A percentile compares a stretch with the other conserved stretches of the same genome.
Conservation (phyloP, 306 rosid species). For the Citrullus amarus region DNA sequence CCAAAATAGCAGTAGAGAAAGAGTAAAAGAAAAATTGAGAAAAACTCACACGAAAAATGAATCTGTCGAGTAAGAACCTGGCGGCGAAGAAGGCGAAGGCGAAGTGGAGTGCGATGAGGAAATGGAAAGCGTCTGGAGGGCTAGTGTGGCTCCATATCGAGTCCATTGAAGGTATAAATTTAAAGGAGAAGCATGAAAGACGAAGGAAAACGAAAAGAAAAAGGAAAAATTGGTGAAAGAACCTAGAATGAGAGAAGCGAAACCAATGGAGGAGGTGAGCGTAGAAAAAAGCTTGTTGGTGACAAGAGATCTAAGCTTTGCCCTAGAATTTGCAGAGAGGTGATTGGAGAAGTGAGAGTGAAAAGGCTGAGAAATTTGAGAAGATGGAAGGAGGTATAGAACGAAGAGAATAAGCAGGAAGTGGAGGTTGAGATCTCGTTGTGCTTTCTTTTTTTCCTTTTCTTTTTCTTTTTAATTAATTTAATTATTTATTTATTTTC, state of each 20-base stretch:
- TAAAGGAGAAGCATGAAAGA: slow-evolving; percentile 20
- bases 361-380: neutral
- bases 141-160: slow-evolving; percentile 32
- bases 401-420: neutral
- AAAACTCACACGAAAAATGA: slow-evolving; percentile 60
- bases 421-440: slow-evolving; percentile 13
- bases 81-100: slow-evolving; percentile 36
- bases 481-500: neutral
- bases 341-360: neutral
- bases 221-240: neutral
- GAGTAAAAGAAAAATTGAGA: neutral
- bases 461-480: neutral
- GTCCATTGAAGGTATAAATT: slow-evolving; percentile 30
- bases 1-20: neutral
- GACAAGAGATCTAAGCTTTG: slow-evolving; percentile 12
- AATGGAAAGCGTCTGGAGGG: slow-evolving; percentile 38
- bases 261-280: slow-evolving; percentile 3
- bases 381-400: neutral
- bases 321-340: slow-evolving; percentile 14
- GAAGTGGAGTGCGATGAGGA: slow-evolving; percentile 47
- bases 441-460: neutral
- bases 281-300: neutral
- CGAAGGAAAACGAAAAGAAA: neutral
- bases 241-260: neutral
- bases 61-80: slow-evolving; percentile 57